Percentiles rank a stretch among this genome's conserved stretches.
These are phyloP conservation scores for Paecilomyces variotii DNA, from an alignment of 2,329 filamentous ascomycete genomes.

Conservation along the genomic window DNA sequence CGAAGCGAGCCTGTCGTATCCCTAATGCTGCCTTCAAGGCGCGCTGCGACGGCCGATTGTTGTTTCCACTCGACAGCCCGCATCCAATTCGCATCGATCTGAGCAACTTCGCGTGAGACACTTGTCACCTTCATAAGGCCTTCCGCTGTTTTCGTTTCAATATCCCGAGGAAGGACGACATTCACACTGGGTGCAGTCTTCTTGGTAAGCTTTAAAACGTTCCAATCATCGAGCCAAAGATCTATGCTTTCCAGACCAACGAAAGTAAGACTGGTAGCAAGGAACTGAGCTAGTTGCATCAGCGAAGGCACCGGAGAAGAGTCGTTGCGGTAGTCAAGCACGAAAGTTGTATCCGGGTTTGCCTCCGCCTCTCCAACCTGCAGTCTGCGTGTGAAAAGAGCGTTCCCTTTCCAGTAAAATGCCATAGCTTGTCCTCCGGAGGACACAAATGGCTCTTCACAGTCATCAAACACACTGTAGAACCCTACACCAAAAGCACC, in stretches of 20 bases:
- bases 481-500: constrained; percentile 97
- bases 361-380: constrained; percentile 60
- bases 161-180: constrained; percentile 65
- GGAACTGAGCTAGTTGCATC: constrained; percentile 79
- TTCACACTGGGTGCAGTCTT: constrained; percentile 71
- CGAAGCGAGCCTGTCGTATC: constrained; percentile 55
- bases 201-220: constrained; percentile 70
- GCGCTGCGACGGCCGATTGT: constrained; percentile 34
- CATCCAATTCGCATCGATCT: constrained; percentile 88
- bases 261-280: constrained; percentile 92
- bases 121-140: constrained; percentile 76
- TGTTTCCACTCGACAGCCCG: constrained; percentile 78
- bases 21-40: constrained; percentile 30
- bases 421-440: constrained; percentile 92
- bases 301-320: constrained; percentile 82
- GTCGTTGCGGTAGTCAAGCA: constrained; percentile 85
- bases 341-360: constrained; percentile 74
- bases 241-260: constrained; percentile 83
- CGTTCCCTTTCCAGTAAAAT: constrained; percentile 99
- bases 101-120: constrained; percentile 79
- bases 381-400: constrained; percentile 82
- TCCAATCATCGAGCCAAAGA: constrained; percentile 82
- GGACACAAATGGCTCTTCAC: constrained; percentile 93
- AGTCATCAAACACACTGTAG: constrained; percentile 97
- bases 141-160: constrained; percentile 76